Base-by-base conservation (phyloP, 306 rosid species). In the Quercus rubra region DNA sequence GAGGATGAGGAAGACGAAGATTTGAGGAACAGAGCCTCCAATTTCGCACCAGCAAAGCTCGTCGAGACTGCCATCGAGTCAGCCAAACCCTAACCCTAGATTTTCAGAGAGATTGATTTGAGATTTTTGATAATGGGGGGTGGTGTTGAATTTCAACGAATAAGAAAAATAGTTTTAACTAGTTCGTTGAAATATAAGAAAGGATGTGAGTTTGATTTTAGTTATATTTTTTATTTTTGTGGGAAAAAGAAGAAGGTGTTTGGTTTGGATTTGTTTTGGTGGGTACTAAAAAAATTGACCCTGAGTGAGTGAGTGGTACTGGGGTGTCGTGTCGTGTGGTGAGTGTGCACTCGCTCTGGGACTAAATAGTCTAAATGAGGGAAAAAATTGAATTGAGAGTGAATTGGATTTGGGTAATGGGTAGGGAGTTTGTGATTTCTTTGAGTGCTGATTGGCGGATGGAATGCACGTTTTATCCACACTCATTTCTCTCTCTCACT, bases 401-500 rank as follows among this genome's bases (percentile, higher is more conserved):
- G 46, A 41, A 41, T 41, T 11, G 46, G 46, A 10, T 49, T 49
- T 20, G 49, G 80, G 63, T 59, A 41, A 41, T 7, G 46, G 11
- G 11, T 41, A 41, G 76, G 70, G 62, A 31, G 75, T 55, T 79
- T 82, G 75, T 77, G 97, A 91, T 91, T 87, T 88, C 91, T 88
- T 3, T 71, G 87, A n/a, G 28, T 30, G 86, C 86, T 87, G 86
- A 93, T 93, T 93, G 97, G 98, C 20, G 58, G 83, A 46, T 81
- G 73, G 73, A 78, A 41, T 5, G 41, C 97, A 74, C 92, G 93
- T 87, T 93, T 90, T 92, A 93, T 93, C 98, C 97, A 89, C 94
- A 89, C 91, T 87, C 92, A 27, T 70, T 86, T 54, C 43, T 10
- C 59, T 19, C 49, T 7, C 49, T 3, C 38, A 4, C 41, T 17